Base-by-base conservation (phyloP, 208 protist genomes). In the Wallacemonas sp. region DNA sequence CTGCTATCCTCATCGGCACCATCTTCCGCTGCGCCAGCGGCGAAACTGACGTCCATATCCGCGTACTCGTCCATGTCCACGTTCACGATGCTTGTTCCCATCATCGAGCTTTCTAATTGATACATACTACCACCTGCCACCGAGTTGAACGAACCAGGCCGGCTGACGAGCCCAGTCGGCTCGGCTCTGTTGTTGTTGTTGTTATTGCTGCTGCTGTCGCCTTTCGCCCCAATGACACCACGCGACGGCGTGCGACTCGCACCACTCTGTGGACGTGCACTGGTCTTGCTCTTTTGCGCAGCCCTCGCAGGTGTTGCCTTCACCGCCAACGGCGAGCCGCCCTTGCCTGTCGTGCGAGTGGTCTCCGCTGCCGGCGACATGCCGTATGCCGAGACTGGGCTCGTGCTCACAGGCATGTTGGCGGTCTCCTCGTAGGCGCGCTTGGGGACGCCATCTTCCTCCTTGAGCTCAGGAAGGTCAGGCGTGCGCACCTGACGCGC, bases 401-500 rank as follows among this genome's bases (percentile, higher is more conserved):
- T n/a, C n/a, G n/a, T n/a, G n/a, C n/a, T n/a, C n/a, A n/a, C n/a
- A n/a, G n/a, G n/a, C n/a, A n/a, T n/a, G n/a, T n/a, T 55, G 30
- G 48, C 22, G 13, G 48, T 55, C 48, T 0, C 17, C 22, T 1
- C 26, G 0, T 12, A 17, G 24, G 22, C 22, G 15, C 17, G 10
- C 9, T 59, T 42, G 6, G 17, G 8, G 8, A 17, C 9, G 19
- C 22, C 55, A 29, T 46, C 55, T 34, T 62, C 55, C 6, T 17
- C 38, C 13, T 62, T 62, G 36, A 57, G 50, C 50, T 62, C 32
- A 0, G 60, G 32, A 26, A 77, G 34, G 2, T 48, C 32, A 9
- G 76, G 76, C 3, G 65, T 77, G 61, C 69, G 62, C 0, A 81
- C 42, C 12, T 65, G 8, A 42, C 32, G 66, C 9, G 62, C 61